Evolutionary conservation across 805 yeast species (phyloP).

Genomic region (Hanseniaspora taiwanica): DNA sequence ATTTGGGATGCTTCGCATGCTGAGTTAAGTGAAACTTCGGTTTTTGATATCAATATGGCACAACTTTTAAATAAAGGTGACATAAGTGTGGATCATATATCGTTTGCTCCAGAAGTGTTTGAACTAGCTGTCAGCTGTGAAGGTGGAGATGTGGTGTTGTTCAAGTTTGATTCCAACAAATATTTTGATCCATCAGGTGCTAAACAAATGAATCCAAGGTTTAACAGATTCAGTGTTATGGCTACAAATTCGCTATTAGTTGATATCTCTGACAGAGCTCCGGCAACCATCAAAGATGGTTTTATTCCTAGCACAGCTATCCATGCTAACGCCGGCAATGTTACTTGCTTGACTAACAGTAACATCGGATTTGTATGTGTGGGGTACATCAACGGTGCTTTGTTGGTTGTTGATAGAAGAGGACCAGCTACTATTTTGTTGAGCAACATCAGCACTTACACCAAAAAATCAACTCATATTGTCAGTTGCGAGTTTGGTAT

Average conservation of each 20-base stretch:
- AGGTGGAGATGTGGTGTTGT: conserved; percentile 63
- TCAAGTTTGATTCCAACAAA: conserved; percentile 50
- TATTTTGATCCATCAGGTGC: conserved; percentile 25
- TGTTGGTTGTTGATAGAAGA: conserved; percentile 65
- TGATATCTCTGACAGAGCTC: conserved; percentile 43
- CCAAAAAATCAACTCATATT: conserved; percentile 24
- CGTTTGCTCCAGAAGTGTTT: conserved; percentile 66
- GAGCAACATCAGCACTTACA: conserved; percentile 19
- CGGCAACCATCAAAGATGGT: conserved; percentile 39
- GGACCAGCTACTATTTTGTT: conserved; percentile 58
- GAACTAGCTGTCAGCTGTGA: conserved; percentile 52
- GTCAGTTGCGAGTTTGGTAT: conserved; percentile 64
- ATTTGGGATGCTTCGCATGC: conserved; percentile 75
- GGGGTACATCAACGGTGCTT: conserved; percentile 63
- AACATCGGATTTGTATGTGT: conserved; percentile 75
- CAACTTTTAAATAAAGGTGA: conserved; percentile 33
- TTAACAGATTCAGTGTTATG: conserved; percentile 16
- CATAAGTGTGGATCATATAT: conserved; percentile 39
- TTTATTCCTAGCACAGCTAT: conserved; percentile 43
- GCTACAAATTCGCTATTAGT: conserved; percentile 18
- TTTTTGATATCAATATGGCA: conserved; percentile 46
- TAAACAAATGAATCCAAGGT: conserved; percentile 10
- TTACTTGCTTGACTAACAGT: conserved; percentile 53
- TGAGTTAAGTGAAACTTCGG: conserved; percentile 47
- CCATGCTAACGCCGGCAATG: conserved; percentile 32